Base-by-base conservation (phyloP, 768 basidiomycete genomes). In the Kwoniella newhampshirensis region DNA sequence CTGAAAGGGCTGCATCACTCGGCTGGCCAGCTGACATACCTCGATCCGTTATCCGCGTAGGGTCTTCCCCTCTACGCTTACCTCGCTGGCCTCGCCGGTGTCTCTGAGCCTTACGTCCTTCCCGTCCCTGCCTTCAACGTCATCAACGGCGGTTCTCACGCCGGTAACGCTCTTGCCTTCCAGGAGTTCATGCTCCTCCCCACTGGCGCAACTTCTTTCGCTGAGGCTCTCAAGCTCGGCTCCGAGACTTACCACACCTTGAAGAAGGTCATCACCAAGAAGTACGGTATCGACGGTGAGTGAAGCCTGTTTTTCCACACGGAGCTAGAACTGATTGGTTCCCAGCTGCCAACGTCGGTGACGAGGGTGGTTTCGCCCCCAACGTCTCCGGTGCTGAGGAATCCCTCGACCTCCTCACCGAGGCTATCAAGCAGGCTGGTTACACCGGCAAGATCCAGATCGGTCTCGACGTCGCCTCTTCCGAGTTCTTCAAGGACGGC, bases 111-210 rank as follows among this genome's bases (percentile, higher is more conserved):
- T 42, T 97, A 86, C 78, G 83, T 91, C 59, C 87, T 98, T 71
- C 96, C 96, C 60, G 81, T 80, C 75, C 96, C 96, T 45, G 86
- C 89, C 57, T 92, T 99, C 85, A 99, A 99, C 78, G 96, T 99
- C 71, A 99, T 99, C 83, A 99, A 99, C 80, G 96, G 96, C 78
- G 96, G 96, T 64, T 97, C 94, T 62, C 96, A 99, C 77, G 96
- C 96, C 57, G 96, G 96, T 48, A 99, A 99, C 84, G 93, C 94
- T 80, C 88, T 99, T 63, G 96, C 96, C 36, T 99, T 98, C 89
- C 96, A 99, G 80, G 96, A 99, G 80, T 99, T 99, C 83, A 98
- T 99, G 96, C 83, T 99, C 68, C 83, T 97, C 62, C 94, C 96
- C 61, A 93, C 91, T 60, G 94, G 93, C 50, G 96, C 96, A 49